Evolutionary conservation across 2,329 filamentous ascomycete genomes (phyloP), one percentile per base, ranked within the genome.

Genomic region (Trichophyton mentagrophytes): DNA sequence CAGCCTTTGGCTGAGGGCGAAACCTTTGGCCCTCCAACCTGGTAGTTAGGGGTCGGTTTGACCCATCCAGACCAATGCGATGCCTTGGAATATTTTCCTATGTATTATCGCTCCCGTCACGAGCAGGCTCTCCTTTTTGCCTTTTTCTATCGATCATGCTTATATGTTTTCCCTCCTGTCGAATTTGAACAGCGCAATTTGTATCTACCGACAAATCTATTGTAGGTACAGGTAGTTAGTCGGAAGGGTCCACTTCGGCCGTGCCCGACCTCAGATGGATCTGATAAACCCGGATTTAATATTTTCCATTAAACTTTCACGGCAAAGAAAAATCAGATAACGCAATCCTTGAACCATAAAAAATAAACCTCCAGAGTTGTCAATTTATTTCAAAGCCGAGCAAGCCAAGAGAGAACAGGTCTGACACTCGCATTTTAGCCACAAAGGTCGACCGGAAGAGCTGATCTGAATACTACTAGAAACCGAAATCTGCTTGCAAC

Each of bases 21-120:
- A 70, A 82, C 73, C 0, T 88, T 88, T 73, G 85, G 85, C 4
- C 85, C 85, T 0, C 65, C 70, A 44, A 70, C 67, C 20, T 85
- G 83, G 83, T 65, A 64, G 44, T 7, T 15, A 20, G 1, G 27
- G 6, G 15, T 44, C 4, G 15, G 15, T 17, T 44, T 7, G 6
- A 15, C 1, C n/a, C n/a, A 44, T n/a, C 40, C 40, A 44, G 40
- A 15, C 40, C 40, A 17, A 38, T 38, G 11, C 13, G 33, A 38
- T 13, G 33, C 4, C 9, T 13, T 44, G n/a, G 4, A 44, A 17
- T 17, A 1, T 3, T 13, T 38, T 38, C 33, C 5, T n/a, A 13
- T 44, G 3, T 6, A 5, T 1, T 3, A 7, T 44, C 40, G 1
- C 7, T 6, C 6, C 4, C 6, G 17, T 17, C 5, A 44, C n/a